Base-by-base conservation (phyloP, 2,329 filamentous ascomycete species). In the Diaporthe ilicicola region DNA sequence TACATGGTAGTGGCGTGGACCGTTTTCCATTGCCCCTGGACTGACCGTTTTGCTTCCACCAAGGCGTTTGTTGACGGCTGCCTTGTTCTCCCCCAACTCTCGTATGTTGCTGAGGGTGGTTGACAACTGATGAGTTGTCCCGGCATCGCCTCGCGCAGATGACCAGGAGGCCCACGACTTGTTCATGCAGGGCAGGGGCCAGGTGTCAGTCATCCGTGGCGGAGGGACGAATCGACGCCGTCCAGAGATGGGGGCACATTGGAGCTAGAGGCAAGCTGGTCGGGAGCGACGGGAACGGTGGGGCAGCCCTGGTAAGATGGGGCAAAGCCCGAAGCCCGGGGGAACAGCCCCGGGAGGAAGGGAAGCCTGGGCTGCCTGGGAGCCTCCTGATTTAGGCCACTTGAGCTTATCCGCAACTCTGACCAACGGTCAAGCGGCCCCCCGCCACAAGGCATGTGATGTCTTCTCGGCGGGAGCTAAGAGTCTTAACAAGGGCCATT, bases 51-150 rank as follows among this genome's bases (percentile, higher is more conserved):
- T 37, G 42, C 37, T 68, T 22, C 12, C 3, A 29, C 12, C 48
- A 27, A 39, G 5, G 15, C 51, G 27, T n/a, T n/a, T 13, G 59
- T 9, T n/a, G n/a, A 19, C 39, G 39, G 42, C 42, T 59, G 66
- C 50, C 53, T 19, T 46, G 50, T 54, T 55, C 44, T 34, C 48
- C 22, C 27, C 17, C 27, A 29, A 19, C 29, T 39, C 37, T 59
- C 44, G 66, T 59, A 50, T 68, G 39, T 22, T 32, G 66, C 66
- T 46, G 53, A 29, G 48, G 29, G 66, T 59, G 53, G 53, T 68
- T 69, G 66, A 62, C n/a, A 53, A 64, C 53, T 70, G 70, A 69
- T 72, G 70, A 65, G 70, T 72, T 72, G 70, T 72, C 70, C 70
- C 32, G 34, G 51, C 70, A 59, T 72, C 42, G 56, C 34, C 66